Base-by-base conservation (phyloP, 2,329 filamentous ascomycete species). In the Botrytis cinerea region DNA sequence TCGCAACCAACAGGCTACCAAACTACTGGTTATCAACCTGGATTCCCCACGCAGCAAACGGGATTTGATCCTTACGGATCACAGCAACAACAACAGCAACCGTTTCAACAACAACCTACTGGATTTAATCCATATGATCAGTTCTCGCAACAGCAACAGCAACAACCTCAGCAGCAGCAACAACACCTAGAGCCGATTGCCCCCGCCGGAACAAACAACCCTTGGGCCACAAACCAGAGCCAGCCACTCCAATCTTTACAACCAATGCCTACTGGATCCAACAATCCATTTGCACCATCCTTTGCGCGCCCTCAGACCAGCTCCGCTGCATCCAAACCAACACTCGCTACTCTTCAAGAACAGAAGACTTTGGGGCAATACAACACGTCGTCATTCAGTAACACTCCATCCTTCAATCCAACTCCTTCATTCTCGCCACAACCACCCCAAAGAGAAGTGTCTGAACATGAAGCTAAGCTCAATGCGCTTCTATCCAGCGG, bases 281-380 rank as follows among this genome's bases (percentile, higher is more conserved):
- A 99, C 86, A 99, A 99, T 81, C 96, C 96, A 3, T 99, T 99
- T 80, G 95, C 96, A 40, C 86, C 88, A 20, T 88, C 91, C n/a
- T 90, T 92, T 80, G 88, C 77, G 84, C 91, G 86, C 80, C 89
- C 84, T 80, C 90, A 84, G 81, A 87, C 85, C 76, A 82, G 77
- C 74, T 87, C 87, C 75, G 82, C 78, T 75, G 87, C 87, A 62
- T 86, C 88, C 12, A 89, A 92, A 74, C 91, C 93, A 20, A 90
- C 91, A 3, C 87, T 98, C 69, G 89, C 90, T 78, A 90, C 91
- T 5, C 86, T 98, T 25, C 91, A 91, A 43, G 95, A 98, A 83
- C 94, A 97, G 81, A 93, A 95, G 84, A 92, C 92, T 0, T 88
- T 95, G 83, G 84, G 73, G 66, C 78, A 78, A 71, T 80, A 77